Evolutionary conservation across 169 alveolate genomes (phyloP).

Genomic region (Plasmodium vivax): DNA sequence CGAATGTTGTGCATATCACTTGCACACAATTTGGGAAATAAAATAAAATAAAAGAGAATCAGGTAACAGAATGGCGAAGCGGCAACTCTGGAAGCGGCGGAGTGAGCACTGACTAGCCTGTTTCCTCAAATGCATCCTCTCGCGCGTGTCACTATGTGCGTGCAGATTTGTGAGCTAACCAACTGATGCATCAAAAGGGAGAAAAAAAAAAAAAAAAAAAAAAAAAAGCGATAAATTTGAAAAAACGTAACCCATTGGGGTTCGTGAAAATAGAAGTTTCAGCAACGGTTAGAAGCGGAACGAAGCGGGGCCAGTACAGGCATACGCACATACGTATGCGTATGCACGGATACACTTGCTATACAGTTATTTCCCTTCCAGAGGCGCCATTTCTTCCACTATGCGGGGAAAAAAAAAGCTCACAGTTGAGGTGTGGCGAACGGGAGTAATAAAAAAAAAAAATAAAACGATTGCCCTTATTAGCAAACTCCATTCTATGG

Average conservation of each 20-base stretch:
- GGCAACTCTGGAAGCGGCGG: background rate
- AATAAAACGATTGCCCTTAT: background rate
- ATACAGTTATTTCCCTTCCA: background rate
- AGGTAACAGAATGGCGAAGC: background rate
- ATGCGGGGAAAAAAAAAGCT: background rate
- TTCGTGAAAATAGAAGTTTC: background rate
- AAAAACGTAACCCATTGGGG: background rate
- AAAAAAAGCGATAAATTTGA: background rate
- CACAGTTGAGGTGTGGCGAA: background rate
- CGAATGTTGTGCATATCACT: background rate
- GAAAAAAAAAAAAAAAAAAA: slow-evolving; percentile 1
- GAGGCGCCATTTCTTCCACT: background rate
- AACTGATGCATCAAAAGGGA: background rate
- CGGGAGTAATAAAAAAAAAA: background rate
- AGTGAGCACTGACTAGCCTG: background rate
- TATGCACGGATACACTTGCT: background rate
- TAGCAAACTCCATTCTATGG: background rate
- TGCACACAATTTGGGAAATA: background rate
- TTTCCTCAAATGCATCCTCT: background rate
- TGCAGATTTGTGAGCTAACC: background rate
- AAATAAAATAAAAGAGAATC: background rate
- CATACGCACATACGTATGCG: background rate
- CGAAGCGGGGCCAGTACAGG: background rate
- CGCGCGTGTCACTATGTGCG: background rate
- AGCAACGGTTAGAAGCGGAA: background rate